Evolutionary conservation across 495 filamentous ascomycete genomes (phyloP).

Genomic region (Articulospora tetracladia): DNA sequence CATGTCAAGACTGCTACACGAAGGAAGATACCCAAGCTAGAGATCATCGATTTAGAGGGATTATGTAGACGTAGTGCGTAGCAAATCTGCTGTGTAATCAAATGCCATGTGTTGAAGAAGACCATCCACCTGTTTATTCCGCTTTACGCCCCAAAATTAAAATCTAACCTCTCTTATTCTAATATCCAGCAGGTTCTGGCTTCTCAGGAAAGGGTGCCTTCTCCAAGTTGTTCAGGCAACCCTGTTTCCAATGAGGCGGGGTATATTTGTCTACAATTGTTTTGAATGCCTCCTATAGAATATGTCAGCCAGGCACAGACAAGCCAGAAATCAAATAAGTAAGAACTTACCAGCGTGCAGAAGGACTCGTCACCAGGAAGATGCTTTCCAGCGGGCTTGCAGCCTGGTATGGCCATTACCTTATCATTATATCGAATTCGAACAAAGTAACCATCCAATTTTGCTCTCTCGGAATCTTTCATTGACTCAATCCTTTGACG

Average conservation of each 20-base stretch:
- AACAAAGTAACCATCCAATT: slow-evolving; percentile 76
- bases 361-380: slow-evolving; percentile 85
- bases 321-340: too few species aligned
- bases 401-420: slow-evolving; percentile 77
- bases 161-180: slow-evolving; percentile 7
- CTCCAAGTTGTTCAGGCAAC: slow-evolving; percentile 66
- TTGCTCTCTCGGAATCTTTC: slow-evolving; percentile 43
- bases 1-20: neutral
- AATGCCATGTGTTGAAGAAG: neutral
- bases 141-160: neutral
- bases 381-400: slow-evolving; percentile 72
- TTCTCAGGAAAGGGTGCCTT: slow-evolving; percentile 46
- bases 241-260: slow-evolving; percentile 71
- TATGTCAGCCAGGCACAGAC: slow-evolving; percentile 1
- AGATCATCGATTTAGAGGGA: neutral
- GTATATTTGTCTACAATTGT: slow-evolving; percentile 86
- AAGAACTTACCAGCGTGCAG: slow-evolving; percentile 71
- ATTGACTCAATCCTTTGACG: slow-evolving; percentile 47
- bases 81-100: neutral
- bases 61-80: neutral
- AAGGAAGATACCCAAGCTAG: neutral
- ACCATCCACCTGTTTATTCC: neutral
- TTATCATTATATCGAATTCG: slow-evolving; percentile 90
- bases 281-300: slow-evolving; percentile 79
- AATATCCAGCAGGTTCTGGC: slow-evolving; percentile 54